phyloP scores from a whole-genome alignment of 2,329 filamentous ascomycete species.

The Colletotrichum shisoi region DNA sequence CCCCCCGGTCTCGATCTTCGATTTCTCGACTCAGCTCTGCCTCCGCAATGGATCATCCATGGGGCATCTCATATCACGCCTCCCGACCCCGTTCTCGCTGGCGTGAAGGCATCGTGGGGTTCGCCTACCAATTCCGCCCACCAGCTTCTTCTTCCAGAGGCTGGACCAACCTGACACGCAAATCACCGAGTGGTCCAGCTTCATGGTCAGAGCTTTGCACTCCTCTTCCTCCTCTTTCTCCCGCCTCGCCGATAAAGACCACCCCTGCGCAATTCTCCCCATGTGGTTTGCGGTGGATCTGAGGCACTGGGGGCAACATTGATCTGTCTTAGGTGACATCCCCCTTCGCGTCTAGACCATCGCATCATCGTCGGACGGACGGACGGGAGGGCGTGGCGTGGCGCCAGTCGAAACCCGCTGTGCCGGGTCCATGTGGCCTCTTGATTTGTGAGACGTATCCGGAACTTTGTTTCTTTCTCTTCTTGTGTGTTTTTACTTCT shows the following conservation, averaged over 20 bases:
- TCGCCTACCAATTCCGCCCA: constrained; percentile 6
- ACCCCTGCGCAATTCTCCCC: constrained; percentile 19
- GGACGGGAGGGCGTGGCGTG: constrained; percentile 32
- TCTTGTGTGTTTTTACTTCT: neutral
- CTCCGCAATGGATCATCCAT: neutral
- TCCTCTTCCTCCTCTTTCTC: neutral
- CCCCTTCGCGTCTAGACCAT: constrained; percentile 6
- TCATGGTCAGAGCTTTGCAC: neutral
- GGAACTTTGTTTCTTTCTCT: constrained; percentile 14
- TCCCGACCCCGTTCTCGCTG: constrained; percentile 3
- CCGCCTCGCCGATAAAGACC: neutral
- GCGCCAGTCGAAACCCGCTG: constrained; percentile 36
- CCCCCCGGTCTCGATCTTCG: neutral
- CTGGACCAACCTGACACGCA: neutral
- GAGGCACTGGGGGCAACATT: constrained; percentile 9
- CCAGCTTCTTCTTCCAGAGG: neutral
- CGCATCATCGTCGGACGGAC: neutral
- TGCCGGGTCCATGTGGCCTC: constrained; percentile 28
- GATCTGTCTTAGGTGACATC: constrained; percentile 19
- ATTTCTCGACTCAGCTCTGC: neutral
- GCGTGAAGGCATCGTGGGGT: constrained; percentile 1
- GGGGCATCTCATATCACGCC: neutral
- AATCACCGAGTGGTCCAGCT: neutral
- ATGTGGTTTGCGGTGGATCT: constrained; percentile 31
- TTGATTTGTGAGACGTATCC: constrained; percentile 22